A percentile compares a stretch with the other conserved stretches of the same genome.
phyloP scores from a whole-genome alignment of 306 rosid species.

The Pyrus pyrifolia region DNA sequence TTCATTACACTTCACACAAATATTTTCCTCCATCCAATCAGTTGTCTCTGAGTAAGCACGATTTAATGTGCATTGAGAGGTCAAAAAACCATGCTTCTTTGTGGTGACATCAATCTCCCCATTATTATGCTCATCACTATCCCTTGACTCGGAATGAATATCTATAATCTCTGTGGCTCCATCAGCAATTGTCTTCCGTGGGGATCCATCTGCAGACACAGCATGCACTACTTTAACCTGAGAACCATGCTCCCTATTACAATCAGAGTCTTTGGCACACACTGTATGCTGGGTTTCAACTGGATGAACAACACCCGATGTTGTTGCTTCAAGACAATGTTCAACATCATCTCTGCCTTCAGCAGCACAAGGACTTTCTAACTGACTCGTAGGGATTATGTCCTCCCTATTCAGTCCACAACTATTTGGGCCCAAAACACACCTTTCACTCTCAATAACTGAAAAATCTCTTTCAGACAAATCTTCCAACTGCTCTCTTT shows the following conservation, averaged over 20 bases:
- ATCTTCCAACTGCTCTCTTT: conserved; percentile 18
- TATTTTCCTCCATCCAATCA: conserved; percentile 20
- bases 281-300: neutral
- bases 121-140: conserved; percentile 22
- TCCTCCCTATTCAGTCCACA: conserved; percentile 10
- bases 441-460: conserved; percentile 12
- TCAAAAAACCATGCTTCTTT: conserved; percentile 35
- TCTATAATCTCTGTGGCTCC: conserved; percentile 23
- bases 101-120: conserved; percentile 25
- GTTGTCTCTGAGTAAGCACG: conserved; percentile 20
- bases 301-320: conserved; percentile 5
- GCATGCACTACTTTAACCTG: conserved; percentile 14
- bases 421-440: conserved; percentile 21
- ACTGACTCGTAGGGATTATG: conserved; percentile 13
- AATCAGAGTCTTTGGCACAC: conserved; percentile 2
- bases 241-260: conserved; percentile 21
- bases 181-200: conserved; percentile 19
- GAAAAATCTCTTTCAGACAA: conserved; percentile 10
- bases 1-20: conserved; percentile 61
- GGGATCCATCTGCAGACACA: conserved; percentile 19
- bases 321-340: conserved; percentile 21
- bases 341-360: conserved; percentile 11
- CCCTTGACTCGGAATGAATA: conserved; percentile 24
- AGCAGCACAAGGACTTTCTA: conserved; percentile 15
- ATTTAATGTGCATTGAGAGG: conserved; percentile 22